Base-by-base conservation (phyloP, 768 basidiomycete species). In the Psilocybe tampanensis region DNA sequence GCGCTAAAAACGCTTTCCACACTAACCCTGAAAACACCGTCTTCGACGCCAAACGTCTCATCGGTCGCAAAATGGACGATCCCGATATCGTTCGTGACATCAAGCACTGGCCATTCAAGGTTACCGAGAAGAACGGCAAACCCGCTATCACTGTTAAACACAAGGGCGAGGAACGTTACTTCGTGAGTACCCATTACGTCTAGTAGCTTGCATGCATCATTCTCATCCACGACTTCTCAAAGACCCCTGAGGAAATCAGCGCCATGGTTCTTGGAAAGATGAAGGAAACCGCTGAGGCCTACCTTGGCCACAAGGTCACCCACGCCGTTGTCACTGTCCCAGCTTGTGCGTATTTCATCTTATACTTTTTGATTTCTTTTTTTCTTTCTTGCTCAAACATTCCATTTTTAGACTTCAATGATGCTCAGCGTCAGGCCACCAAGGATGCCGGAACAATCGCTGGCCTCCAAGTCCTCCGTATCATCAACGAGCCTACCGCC, bases 221-320 rank as follows among this genome's bases (percentile, higher is more conserved):
- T 26, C 41, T 19, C 29, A 23, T 18, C 24, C 48, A 19, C 33
- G 55, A 51, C 34, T 45, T 34, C n/a, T 17, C 47, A 21, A 9
- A 94, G 93, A 88, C 92, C 0, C 91, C 95, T 7, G 95, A 96
- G 73, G 94, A 97, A 76, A 86, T 98, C 64, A 91, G 88, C 42
- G 95, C 96, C 56, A 98, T 98, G 96, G 83, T 98, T 66, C 80
- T 98, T 54, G 79, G 74, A 58, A 98, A 98, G 83, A 98, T 98
- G 96, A 98, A 97, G 84, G 96, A 98, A 80, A 98, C 94, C 23
- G 96, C 96, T 55, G 96, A 98, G 82, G 91, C 95, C 17, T 98
- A 96, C 77, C 90, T 98, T 58, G 95, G 95, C 66, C 85, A 94
- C 68, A 90, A 92, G 74, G 95, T 98, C 71, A 94, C 94, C 58